Evolutionary conservation across 2,329 filamentous ascomycete species (phyloP).

Genomic region (Apiospora saccharicola): DNA sequence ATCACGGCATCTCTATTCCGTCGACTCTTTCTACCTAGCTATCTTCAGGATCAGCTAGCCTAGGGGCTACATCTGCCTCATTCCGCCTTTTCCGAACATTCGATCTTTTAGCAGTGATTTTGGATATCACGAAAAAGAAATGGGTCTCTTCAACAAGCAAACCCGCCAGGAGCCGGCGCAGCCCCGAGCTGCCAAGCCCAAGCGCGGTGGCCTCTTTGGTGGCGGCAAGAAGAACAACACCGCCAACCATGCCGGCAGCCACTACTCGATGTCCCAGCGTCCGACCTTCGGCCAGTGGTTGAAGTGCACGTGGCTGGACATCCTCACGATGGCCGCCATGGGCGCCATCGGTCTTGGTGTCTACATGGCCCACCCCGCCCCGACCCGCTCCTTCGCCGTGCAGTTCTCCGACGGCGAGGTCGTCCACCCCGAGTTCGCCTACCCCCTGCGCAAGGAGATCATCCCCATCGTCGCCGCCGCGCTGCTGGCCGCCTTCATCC

Average conservation of each 20-base stretch:
- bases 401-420: constrained; percentile 71
- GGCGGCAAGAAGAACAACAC: neutral
- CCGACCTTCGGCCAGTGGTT: constrained; percentile 75
- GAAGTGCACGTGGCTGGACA: constrained; percentile 71
- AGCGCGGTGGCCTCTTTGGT: neutral
- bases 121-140: neutral
- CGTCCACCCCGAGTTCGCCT: constrained; percentile 74
- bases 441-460: constrained; percentile 74
- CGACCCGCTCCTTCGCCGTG: constrained; percentile 74
- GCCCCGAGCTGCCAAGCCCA: constrained; percentile 26
- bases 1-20: neutral
- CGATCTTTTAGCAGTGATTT: neutral
- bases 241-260: neutral
- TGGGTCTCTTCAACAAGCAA: constrained; percentile 38
- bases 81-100: constrained; percentile 20
- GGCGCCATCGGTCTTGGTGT: constrained; percentile 73
- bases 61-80: neutral
- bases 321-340: constrained; percentile 71
- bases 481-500: constrained; percentile 68
- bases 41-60: constrained; percentile 9
- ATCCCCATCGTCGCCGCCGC: constrained; percentile 76
- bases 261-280: constrained; percentile 55
- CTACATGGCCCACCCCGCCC: constrained; percentile 70
- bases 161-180: constrained; percentile 25
- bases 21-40: neutral